Conservation (phyloP, 2,329 filamentous ascomycete genomes). For the Colletotrichum simmondsii region DNA sequence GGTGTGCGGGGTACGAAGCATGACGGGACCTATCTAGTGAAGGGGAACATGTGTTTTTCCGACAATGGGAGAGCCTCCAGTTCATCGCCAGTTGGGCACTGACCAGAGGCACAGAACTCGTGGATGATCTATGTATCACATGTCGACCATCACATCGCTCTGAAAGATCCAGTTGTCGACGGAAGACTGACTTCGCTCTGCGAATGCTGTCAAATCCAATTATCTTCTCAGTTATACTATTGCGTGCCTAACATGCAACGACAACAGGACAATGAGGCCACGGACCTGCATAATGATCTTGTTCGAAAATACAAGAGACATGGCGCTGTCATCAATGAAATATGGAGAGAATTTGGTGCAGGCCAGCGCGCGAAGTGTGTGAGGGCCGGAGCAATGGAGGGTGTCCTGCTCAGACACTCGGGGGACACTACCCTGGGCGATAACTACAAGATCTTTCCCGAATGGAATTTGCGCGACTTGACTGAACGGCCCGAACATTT, state of each 20-base stretch:
- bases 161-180: too few relatives aligned
- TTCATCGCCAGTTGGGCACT: too few relatives aligned
- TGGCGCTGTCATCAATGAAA: slow-evolving; percentile 44
- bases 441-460: slow-evolving; percentile 52
- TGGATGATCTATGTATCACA: too few relatives aligned
- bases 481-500: slow-evolving; percentile 47
- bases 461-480: slow-evolving; percentile 56
- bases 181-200: not conserved
- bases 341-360: slow-evolving; percentile 52
- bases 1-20: accelerated
- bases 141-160: too few relatives aligned
- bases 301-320: slow-evolving; percentile 50
- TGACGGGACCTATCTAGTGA: too few relatives aligned
- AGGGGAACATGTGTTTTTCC: too few relatives aligned
- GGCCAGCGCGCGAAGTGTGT: slow-evolving; percentile 47
- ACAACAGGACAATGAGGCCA: slow-evolving; percentile 7
- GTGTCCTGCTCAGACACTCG: slow-evolving; percentile 47
- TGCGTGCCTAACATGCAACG: not conserved
- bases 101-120: too few relatives aligned
- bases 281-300: slow-evolving; percentile 51
- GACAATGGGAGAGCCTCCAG: too few relatives aligned
- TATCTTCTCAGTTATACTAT: not conserved
- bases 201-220: too few relatives aligned
- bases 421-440: slow-evolving; percentile 48
- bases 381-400: slow-evolving; percentile 45